Conservation (phyloP, 768 basidiomycete species). For the Hypholoma sublateritium region DNA sequence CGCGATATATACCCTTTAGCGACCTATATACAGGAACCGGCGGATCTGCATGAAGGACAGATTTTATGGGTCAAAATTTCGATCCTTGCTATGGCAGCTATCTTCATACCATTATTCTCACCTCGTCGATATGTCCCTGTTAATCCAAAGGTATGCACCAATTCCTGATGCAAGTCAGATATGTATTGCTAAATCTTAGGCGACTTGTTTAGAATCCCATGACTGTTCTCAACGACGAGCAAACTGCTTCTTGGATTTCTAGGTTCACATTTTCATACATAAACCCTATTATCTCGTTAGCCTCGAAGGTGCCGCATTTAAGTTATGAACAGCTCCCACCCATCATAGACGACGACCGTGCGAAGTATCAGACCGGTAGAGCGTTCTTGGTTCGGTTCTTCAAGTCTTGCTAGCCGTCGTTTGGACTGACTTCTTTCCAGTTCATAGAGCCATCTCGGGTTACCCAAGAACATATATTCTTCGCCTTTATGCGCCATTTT, state of each 20-base stretch:
- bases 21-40: conserved; percentile 29
- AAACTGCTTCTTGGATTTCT: conserved; percentile 47
- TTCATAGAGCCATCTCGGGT: conserved; percentile 38
- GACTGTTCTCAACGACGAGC: conserved; percentile 39
- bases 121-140: conserved; percentile 54
- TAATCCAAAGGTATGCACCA: conserved; percentile 41
- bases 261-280: conserved; percentile 50
- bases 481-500: conserved; percentile 39
- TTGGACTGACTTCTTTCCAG: conserved; percentile 10
- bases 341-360: conserved; percentile 56
- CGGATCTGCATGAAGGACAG: conserved; percentile 42
- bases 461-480: conserved; percentile 42
- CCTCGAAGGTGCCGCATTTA: conserved; percentile 41
- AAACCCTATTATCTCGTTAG: conserved; percentile 46
- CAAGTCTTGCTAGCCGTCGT: conserved; percentile 11
- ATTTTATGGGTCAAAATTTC: conserved; percentile 51
- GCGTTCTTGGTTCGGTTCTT: conserved; percentile 19
- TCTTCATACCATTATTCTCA: conserved; percentile 48
- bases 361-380: conserved; percentile 16
- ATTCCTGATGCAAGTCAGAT: neutral
- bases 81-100: conserved; percentile 38
- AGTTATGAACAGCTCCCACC: conserved; percentile 55
- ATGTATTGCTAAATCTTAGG: neutral
- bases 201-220: conserved; percentile 27
- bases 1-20: conserved; percentile 57